Conservation (phyloP, 140 eudicot genomes). For the Cichorium intybus region DNA sequence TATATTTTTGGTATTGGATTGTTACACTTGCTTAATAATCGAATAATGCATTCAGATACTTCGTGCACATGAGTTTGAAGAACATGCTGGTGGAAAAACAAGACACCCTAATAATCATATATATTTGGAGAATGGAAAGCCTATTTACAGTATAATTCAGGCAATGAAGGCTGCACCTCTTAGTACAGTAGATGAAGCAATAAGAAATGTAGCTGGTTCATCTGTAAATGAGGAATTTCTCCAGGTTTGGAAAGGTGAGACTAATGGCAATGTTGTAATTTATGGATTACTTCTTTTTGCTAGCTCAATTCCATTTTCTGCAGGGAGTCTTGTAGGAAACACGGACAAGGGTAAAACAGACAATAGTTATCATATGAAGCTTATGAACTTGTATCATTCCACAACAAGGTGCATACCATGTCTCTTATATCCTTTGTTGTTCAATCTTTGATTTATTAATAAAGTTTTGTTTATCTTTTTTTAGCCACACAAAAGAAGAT, state of each 20-base stretch:
- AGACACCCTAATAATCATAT: slow-evolving; percentile 88
- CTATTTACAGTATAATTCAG: slow-evolving; percentile 72
- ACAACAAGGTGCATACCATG: slow-evolving; percentile 37
- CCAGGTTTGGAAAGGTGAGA: slow-evolving; percentile 78
- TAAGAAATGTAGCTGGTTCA: slow-evolving; percentile 79
- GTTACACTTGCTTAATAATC: slow-evolving; percentile 11
- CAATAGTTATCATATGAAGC: slow-evolving; percentile 34
- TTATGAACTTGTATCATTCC: slow-evolving; percentile 34
- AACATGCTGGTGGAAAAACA: slow-evolving; percentile 84
- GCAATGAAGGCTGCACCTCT: slow-evolving; percentile 66
- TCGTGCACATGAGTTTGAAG: slow-evolving; percentile 92
- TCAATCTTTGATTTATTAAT: slow-evolving; percentile 6
- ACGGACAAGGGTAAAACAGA: slow-evolving; percentile 37
- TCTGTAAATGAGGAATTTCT: slow-evolving; percentile 66
- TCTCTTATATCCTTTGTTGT: slow-evolving; percentile 1
- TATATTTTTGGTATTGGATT: slow-evolving; percentile 5
- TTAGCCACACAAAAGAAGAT: slow-evolving; percentile 37
- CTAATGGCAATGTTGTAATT: slow-evolving; percentile 14
- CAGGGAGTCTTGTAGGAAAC: slow-evolving; percentile 51
- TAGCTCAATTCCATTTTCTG: slow-evolving; percentile 19
- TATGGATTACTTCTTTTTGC: slow-evolving; percentile 5
- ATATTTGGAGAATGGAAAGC: slow-evolving; percentile 88
- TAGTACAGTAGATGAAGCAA: slow-evolving; percentile 54
- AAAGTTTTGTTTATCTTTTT: slow-evolving; percentile 16
- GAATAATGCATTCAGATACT: slow-evolving; percentile 52